These are phyloP conservation scores for Boletus bicolor DNA, from an alignment of 768 basidiomycete species.

Conservation along the genomic window DNA sequence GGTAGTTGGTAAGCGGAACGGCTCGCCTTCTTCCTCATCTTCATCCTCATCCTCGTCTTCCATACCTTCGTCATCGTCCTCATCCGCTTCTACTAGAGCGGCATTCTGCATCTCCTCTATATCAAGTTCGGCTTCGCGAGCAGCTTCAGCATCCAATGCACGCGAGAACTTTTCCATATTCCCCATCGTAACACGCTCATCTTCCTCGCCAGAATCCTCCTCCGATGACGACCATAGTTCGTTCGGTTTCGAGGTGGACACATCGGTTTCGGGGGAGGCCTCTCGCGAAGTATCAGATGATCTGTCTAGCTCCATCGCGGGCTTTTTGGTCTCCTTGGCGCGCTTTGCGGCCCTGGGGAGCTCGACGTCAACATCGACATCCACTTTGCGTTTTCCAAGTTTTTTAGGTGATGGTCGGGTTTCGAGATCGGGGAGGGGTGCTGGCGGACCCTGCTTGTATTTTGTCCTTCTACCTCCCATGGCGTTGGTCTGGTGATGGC, in stretches of 20 bases:
- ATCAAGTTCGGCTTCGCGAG: slow-evolving; percentile 67
- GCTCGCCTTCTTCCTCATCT: slow-evolving; percentile 32
- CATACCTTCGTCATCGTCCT: slow-evolving; percentile 43
- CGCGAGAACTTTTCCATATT: slow-evolving; percentile 83
- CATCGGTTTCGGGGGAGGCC: slow-evolving; percentile 45
- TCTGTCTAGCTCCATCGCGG: slow-evolving; percentile 18
- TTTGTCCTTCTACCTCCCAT: slow-evolving; percentile 89
- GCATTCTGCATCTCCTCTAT: slow-evolving; percentile 61
- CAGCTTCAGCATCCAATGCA: slow-evolving; percentile 66
- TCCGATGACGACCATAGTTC: slow-evolving; percentile 39
- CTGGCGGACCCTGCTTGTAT: slow-evolving; percentile 76
- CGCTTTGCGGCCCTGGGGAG: slow-evolving; percentile 35
- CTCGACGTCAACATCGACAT: slow-evolving; percentile 33
- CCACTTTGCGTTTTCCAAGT: slow-evolving; percentile 73
- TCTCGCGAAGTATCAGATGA: slow-evolving; percentile 34
- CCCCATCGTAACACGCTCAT: slow-evolving; percentile 62
- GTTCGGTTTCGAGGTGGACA: slow-evolving; percentile 14
- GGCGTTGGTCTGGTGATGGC: slow-evolving; percentile 7
- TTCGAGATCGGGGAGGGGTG: slow-evolving; percentile 45
- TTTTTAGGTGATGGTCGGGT: slow-evolving; percentile 46
- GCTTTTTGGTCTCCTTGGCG: slow-evolving; percentile 30
- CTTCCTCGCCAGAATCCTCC: slow-evolving; percentile 45
- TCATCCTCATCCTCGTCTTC: slow-evolving; percentile 36
- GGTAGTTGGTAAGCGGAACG: slow-evolving; percentile 65
- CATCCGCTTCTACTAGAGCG: slow-evolving; percentile 46